Evolutionary conservation across 257 asterid species (phyloP).

Genomic region (Ilex aquifolium): DNA sequence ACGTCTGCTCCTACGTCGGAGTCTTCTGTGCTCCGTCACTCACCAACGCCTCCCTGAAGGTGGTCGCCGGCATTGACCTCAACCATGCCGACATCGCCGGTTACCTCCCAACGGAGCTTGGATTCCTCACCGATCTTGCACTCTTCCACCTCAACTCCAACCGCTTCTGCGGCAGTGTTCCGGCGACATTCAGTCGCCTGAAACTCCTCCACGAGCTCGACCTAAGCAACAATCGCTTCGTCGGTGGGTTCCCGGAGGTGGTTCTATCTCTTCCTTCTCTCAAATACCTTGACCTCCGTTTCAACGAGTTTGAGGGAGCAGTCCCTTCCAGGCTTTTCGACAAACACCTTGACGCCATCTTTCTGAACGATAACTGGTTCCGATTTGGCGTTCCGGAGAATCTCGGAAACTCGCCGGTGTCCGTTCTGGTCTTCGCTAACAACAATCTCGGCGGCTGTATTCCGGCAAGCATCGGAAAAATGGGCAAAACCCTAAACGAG

Average conservation of each 20-base stretch:
- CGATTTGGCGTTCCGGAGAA: constrained; percentile 53
- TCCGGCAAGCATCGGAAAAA: constrained; percentile 59
- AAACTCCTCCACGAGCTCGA: constrained; percentile 56
- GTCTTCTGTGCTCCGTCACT: constrained; percentile 47
- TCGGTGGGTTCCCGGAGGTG: constrained; percentile 56
- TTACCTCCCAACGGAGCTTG: constrained; percentile 55
- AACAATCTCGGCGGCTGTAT: constrained; percentile 62
- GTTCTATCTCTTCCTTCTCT: constrained; percentile 45
- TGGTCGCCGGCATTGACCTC: constrained; percentile 70
- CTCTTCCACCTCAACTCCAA: constrained; percentile 63
- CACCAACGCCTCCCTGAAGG: constrained; percentile 31
- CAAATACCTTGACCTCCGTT: constrained; percentile 58
- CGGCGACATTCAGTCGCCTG: constrained; percentile 31
- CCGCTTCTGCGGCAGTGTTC: constrained; percentile 64
- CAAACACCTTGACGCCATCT: constrained; percentile 53
- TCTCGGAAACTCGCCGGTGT: constrained; percentile 64
- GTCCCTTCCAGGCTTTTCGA: constrained; percentile 47
- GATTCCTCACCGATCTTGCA: constrained; percentile 55
- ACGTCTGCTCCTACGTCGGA: constrained; percentile 56
- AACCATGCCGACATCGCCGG: constrained; percentile 80
- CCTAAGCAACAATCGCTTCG: constrained; percentile 62
- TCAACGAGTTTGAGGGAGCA: constrained; percentile 66
- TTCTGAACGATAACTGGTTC: constrained; percentile 60
- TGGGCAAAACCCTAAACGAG: constrained; percentile 51
- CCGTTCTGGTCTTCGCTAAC: constrained; percentile 64